phyloP scores from a whole-genome alignment of 176 grass and related monocot species.

The Tillandsia fasciculata region DNA sequence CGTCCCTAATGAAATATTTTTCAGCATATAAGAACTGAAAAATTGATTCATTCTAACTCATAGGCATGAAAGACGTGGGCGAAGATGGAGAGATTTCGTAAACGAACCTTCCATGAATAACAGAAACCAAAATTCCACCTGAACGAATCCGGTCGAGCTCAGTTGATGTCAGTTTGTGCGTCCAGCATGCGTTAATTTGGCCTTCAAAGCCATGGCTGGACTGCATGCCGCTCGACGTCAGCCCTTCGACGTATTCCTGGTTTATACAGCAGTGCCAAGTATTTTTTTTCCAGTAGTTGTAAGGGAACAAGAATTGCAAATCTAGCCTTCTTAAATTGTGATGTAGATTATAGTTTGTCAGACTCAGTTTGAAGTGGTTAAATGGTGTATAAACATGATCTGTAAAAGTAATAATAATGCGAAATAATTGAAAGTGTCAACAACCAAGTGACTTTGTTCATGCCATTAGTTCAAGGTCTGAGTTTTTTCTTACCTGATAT shows the following conservation, averaged over 20 bases:
- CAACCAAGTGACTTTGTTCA: no score
- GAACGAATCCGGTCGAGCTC: constrained; percentile 53
- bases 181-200: constrained; percentile 76
- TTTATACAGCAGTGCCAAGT: no score
- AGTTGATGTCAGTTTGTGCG: constrained; percentile 45
- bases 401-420: no score
- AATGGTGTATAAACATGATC: no score
- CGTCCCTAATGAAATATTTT: constrained; percentile 31
- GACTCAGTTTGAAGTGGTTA: no score
- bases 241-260: constrained; percentile 55
- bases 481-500: constrained; percentile 39
- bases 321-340: no score
- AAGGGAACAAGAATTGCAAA: no score
- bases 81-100: not conserved
- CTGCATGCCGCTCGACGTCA: constrained; percentile 64
- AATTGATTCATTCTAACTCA: no score
- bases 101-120: constrained; percentile 69
- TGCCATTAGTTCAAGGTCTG: not conserved
- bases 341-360: no score
- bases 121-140: constrained; percentile 46
- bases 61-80: not conserved
- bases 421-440: no score
- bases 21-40: no score
- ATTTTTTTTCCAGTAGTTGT: no score
- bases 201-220: constrained; percentile 64